Evolutionary conservation across 1,284 basidiomycete genomes (phyloP).

Genomic region (Leccinum glutinopallens): DNA sequence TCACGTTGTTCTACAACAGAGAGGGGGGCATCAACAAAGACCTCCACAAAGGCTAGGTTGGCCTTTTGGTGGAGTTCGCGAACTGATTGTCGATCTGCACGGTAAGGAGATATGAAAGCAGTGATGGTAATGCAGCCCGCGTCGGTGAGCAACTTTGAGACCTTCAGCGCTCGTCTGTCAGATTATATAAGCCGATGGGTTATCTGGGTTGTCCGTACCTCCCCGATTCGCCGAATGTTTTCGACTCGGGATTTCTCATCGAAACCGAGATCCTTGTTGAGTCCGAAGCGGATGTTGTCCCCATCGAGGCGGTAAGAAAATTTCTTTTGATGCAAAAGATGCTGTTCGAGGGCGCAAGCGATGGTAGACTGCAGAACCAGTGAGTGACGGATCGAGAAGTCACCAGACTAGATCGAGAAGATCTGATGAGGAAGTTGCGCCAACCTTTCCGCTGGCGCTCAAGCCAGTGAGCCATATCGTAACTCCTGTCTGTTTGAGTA

Average conservation of each 20-base stretch:
- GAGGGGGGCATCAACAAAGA: slow-evolving; percentile 93
- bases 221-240: slow-evolving; percentile 97
- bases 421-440: slow-evolving; percentile 13
- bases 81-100: slow-evolving; percentile 83
- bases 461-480: slow-evolving; percentile 97
- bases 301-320: slow-evolving; percentile 94
- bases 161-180: slow-evolving; percentile 47
- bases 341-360: slow-evolving; percentile 95
- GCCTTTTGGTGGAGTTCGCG: slow-evolving; percentile 80
- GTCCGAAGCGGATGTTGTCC: slow-evolving; percentile 95
- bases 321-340: slow-evolving; percentile 85
- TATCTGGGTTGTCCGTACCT: slow-evolving; percentile 53
- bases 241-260: slow-evolving; percentile 94
- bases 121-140: slow-evolving; percentile 87
- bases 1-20: slow-evolving; percentile 89
- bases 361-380: slow-evolving; percentile 79
- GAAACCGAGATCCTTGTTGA: slow-evolving; percentile 99
- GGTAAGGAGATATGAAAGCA: slow-evolving; percentile 99
- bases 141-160: slow-evolving; percentile 93
- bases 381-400: background rate
- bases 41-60: slow-evolving; percentile 87
- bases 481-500: slow-evolving; percentile 80
- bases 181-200: slow-evolving; percentile 12
- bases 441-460: slow-evolving; percentile 86
- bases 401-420: background rate